Base-by-base conservation (phyloP, 192 early-diverging fungal species). In the Allomyces macrogynus region DNA sequence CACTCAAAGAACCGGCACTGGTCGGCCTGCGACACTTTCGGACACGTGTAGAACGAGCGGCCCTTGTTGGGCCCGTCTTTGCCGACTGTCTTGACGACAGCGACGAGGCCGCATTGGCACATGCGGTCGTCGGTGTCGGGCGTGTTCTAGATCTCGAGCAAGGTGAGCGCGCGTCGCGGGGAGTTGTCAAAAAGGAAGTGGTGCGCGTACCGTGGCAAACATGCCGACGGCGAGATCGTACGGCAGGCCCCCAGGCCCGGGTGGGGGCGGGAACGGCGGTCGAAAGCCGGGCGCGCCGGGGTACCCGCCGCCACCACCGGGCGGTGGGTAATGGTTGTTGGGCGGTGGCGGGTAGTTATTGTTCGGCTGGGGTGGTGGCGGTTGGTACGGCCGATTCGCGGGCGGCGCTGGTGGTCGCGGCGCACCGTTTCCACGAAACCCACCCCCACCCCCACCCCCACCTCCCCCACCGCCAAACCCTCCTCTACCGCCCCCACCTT, bases 91-190 rank as follows among this genome's bases (percentile, higher is more conserved):
- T 66, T 65, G 22, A 49, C 26, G 2, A 49, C 63, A 2, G 71
- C 73, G 3, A 61, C 27, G 7, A 71, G 20, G 10, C 69, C 69
- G 61, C 72, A 73, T 11, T 74, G 22, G 70, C 70, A 71, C 25
- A 10, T 54, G 10, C 16, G 22, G 23, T 62, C 32, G 22, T 64
- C 61, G 54, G 65, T 23, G 20, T 66, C 65, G 18, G n/a, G 10
- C 16, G 18, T 22, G 65, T 27, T n/a, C 12, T 24, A 26, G 22
- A 5, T 62, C 12, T 3, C 12, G 20, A 14, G 20, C 9, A 57
- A 57, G 1, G 20, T 57, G 1, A 57, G 20, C 8, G 12, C 5
- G 3, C 32, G 32, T 40, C 32, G 7, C 32, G 32, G 7, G 32
- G 32, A 40, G 4, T 7, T 40, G 32, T 2, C 3, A 3, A 57